Base-by-base conservation (phyloP, 2,329 filamentous ascomycete genomes). In the Lecanicillium sp. region DNA sequence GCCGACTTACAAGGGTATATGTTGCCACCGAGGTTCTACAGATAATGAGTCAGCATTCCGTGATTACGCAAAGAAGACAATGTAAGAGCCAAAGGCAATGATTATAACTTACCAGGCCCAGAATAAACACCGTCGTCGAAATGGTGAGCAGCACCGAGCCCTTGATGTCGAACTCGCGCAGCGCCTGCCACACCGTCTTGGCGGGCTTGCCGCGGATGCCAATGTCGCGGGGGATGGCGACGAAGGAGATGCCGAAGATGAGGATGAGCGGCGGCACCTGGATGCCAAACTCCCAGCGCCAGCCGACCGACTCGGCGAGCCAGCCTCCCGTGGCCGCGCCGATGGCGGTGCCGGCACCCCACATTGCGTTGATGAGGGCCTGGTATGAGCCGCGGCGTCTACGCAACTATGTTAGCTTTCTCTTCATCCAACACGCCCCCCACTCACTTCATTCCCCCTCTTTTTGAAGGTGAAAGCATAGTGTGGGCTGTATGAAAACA, bases 251-350 rank as follows among this genome's bases (percentile, higher is more conserved):
- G 8, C 61, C 54, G 37, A 78, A 62, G 51, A 71, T 74, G 2
- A 77, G 40, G 0, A 74, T 21, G 24, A 83, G 57, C 0, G 70
- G 66, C 3, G 77, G 73, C 3, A 83, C 67, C 62, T 84, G 81
- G 7, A 83, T 63, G 45, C 78, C 78, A 59, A 84, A 88, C 48
- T 84, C 83, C 81, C 82, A 86, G 35, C 86, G 71, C 85, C 85
- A 90, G 24, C 86, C 86, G 2, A 89, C 63, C 27, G 69, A 71
- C 58, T 89, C 84, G 20, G 83, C 83, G 58, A 90, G 78, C 44
- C 81, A 71, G 1, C 85, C 85, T 12, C 85, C 86, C 6, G 86
- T 70, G 0, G 84, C 84, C 2, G 84, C 84, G 3, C 86, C 86
- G 2, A 80, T 67, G 6, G 77, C 72, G 2, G 75, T 70, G 0